Base-by-base conservation (phyloP, 2,329 filamentous ascomycete species). In the Didymella keratinophila region DNA sequence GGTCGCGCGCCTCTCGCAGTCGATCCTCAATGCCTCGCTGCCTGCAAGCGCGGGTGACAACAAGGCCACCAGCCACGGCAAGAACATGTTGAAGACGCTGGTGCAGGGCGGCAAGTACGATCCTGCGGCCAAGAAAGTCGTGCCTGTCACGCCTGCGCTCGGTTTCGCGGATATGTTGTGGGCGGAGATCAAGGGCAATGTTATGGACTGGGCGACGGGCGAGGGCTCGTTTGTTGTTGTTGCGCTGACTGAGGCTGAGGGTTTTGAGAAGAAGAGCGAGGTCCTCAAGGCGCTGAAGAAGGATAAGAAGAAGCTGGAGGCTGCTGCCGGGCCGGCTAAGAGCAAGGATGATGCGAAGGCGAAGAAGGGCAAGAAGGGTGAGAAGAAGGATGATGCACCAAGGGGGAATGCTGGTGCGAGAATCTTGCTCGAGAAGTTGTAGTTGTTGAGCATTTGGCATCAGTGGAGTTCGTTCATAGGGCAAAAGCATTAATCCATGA, bases 61-160 rank as follows among this genome's bases (percentile, higher is more conserved):
- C 45, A 68, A 71, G 48, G 90, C 54, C 85, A 87, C 25, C 81
- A 85, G 68, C 83, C 85, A 36, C 83, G 67, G 90, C 87, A 39
- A 92, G 91, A 89, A 92, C 58, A 90, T 97, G 88, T 84, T 98
- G 70, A 97, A 97, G 81, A 90, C 90, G 0, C 85, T 99, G 8
- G 93, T 97, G 23, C 89, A 92, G 53, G 95, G 95, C 41, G 95
- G 96, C 25, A 88, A 87, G 57, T 99, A 91, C 73, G 92, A 98
- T 77, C 86, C 87, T 60, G 83, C 83, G 42, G 83, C 86, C 2
- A 92, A 92, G 78, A 87, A 72, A 50, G 77, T 95, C 43, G 84
- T 90, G 69, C 86, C 87, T 21, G 84, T 90, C 2, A 87, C 93
- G 47, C 92, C 93, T 16, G 84, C 91, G 8, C 82, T 98, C 55